Conservation (phyloP, 306 rosid species). For the Lathyrus tuberosus region DNA sequence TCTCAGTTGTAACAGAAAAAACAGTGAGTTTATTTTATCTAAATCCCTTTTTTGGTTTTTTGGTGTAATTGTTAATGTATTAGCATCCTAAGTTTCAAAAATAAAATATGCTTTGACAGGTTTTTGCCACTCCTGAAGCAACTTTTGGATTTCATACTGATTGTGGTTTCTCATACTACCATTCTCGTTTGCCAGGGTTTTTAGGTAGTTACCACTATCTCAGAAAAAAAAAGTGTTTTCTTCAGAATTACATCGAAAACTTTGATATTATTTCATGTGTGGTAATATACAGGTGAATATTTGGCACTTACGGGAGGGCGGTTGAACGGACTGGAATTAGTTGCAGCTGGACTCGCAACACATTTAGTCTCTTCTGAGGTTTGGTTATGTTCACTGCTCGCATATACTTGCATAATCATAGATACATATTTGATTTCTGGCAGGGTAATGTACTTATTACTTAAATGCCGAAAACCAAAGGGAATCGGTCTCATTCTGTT, state of each 20-base stretch:
- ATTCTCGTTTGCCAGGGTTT: slow-evolving; percentile 77
- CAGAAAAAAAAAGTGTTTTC: background rate
- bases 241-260: background rate
- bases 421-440: slow-evolving; percentile 1
- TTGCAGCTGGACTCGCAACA: slow-evolving; percentile 82
- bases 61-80: background rate
- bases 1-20: slow-evolving; percentile 89
- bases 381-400: slow-evolving; percentile 32
- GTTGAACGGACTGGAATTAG: slow-evolving; percentile 78
- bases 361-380: slow-evolving; percentile 92
- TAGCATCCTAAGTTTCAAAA: slow-evolving; percentile 18
- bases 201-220: slow-evolving; percentile 59
- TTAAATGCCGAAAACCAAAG: background rate
- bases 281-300: slow-evolving; percentile 70
- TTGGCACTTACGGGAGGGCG: slow-evolving; percentile 85
- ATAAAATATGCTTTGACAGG: slow-evolving; percentile 47
- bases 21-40: slow-evolving; percentile 59
- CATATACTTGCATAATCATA: slow-evolving; percentile 1
- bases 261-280: slow-evolving; percentile 17
- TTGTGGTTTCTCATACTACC: slow-evolving; percentile 87
- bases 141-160: slow-evolving; percentile 94
- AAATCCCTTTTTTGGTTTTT: background rate
- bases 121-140: slow-evolving; percentile 94
- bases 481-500: slow-evolving; percentile 3
- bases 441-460: background rate